Evolutionary conservation across 202 grass and related monocot genomes (phyloP), one percentile per base, ranked within the genome.

Genomic region (Carex sylvatica): DNA sequence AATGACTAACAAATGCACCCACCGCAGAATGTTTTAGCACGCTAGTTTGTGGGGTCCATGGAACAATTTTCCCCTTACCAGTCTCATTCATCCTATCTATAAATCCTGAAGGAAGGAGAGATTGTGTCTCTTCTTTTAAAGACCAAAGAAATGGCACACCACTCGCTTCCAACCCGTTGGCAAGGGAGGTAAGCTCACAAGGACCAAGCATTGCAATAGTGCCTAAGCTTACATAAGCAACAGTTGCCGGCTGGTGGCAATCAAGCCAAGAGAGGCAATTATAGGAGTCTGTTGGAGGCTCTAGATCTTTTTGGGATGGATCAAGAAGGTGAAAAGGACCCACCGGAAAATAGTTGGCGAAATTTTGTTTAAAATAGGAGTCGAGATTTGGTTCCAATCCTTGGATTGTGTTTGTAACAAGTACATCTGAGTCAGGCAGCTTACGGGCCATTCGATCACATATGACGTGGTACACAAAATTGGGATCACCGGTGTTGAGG

Each of bases 181-280:
- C 74, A 20, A 77, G 74, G 9, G 52, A 58, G 1, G 54, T 19
- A 36, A 92, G 87, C 80, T 96, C 88, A 14, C 77, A 83, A 3
- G 84, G 60, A 0, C 15, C 44, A 22, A 82, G 76, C 4, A 58
- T 3, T 0, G 77, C 83, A 20, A 88, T 24, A 24, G 91, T 88
- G 82, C 94, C 91, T 84, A 97, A 88, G 85, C 78, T 81, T 31
- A 93, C 82, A 66, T 93, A 97, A 86, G 82, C 91, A 4, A 91
- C 93, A 22, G 85, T 23, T 54, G 85, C 67, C 2, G 82, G n/a
- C 0, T 82, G 35, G 5, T 81, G 89, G 36, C 30, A 13, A 31
- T 86, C 93, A 15, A 97, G 89, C 93, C 93, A 97, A 0, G 85
- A 46, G 65, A 93, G 66, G 84, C 93, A 97, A 10, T 36, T 35